Evolutionary conservation across 192 early-diverging fungal species (phyloP).

Genomic region (Dispira simplex): DNA sequence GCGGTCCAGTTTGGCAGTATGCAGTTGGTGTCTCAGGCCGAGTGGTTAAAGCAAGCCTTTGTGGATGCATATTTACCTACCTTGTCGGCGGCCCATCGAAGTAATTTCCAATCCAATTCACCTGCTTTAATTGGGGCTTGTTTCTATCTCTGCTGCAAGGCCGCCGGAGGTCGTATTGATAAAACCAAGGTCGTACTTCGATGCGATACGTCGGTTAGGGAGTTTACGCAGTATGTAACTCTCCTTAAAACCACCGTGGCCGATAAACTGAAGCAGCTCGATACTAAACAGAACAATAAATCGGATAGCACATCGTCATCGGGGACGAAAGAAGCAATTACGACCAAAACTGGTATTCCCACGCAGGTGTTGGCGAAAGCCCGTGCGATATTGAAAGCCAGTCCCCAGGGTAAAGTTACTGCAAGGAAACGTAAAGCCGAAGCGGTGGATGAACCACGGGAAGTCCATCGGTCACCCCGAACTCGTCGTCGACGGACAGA

Average conservation of each 20-base stretch:
- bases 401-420: background rate
- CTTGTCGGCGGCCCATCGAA: background rate
- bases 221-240: background rate
- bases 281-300: background rate
- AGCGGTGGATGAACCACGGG: no score
- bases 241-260: background rate
- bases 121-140: background rate
- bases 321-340: background rate
- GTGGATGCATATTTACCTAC: background rate
- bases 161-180: background rate
- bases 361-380: no score
- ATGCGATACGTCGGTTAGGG: background rate
- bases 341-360: background rate
- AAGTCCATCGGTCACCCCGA: no score
- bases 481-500: no score
- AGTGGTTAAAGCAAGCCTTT: background rate
- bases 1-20: conserved; percentile 8
- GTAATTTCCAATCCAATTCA: background rate
- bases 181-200: background rate
- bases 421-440: no score
- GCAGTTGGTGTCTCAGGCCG: background rate
- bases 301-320: background rate
- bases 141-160: conserved; percentile 11
- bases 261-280: background rate
- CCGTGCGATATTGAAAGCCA: background rate